These are phyloP conservation scores for Jasminum sambac DNA, from an alignment of 257 asterid genomes.

Conservation along the genomic window DNA sequence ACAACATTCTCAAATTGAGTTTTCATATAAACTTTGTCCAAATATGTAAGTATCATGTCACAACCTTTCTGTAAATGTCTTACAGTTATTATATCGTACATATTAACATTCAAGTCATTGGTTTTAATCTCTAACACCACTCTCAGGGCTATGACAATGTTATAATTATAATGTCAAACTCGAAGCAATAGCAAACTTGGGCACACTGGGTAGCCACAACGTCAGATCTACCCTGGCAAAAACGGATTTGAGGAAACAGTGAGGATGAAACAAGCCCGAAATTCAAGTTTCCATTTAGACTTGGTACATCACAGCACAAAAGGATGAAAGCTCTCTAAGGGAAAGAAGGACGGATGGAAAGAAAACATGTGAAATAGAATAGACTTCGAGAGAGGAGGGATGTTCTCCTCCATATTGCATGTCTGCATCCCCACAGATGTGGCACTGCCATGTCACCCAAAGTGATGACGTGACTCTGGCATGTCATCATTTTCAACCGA, in stretches of 20 bases:
- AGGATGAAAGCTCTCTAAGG: background rate
- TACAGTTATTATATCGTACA: background rate
- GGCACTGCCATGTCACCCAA: no score
- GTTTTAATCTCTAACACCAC: background rate
- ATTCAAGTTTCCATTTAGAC: background rate
- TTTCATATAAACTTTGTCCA: background rate
- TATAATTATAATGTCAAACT: background rate
- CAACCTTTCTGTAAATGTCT: background rate
- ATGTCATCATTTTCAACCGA: no score
- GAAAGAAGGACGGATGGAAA: background rate
- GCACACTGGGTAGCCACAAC: background rate
- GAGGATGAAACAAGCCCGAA: background rate
- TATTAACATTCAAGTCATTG: constrained; percentile 1
- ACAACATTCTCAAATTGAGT: background rate
- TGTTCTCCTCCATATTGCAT: no score
- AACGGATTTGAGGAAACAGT: background rate
- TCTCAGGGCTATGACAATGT: background rate
- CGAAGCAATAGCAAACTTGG: background rate
- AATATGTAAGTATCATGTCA: background rate
- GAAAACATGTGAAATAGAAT: background rate
- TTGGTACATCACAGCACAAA: background rate
- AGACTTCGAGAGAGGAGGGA: background rate
- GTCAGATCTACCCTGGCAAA: background rate
- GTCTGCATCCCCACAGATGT: no score
- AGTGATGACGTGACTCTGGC: no score